Base-by-base conservation (phyloP, 176 grass and related monocot genomes). In the Zoysia japonica region DNA sequence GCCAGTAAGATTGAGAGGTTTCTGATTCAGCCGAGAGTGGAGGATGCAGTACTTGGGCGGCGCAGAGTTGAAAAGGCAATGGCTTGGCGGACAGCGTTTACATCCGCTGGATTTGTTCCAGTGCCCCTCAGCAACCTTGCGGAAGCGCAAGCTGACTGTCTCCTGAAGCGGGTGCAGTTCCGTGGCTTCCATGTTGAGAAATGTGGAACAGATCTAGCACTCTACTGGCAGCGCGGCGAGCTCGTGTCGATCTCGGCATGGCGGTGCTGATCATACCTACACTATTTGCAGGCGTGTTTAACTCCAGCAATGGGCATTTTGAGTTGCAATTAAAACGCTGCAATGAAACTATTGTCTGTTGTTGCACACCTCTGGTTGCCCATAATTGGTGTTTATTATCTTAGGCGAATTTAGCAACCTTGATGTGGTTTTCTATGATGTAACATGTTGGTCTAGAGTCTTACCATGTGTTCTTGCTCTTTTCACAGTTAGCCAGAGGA, bases 181-280 rank as follows among this genome's bases (percentile, higher is more conserved):
- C 85, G 80, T 28, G 90, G 84, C 6, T 93, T 93, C 67, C 87
- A 93, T 45, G 87, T 93, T 40, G 87, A 93, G 65, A 93, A 83
- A 72, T 82, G 84, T 57, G 83, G 86, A 54, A 60, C 68, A 57
- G 79, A 84, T 47, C 80, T 93, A 61, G 75, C 80, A 49, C 88
- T 97, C 65, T 90, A 83, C 64, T 97, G 94, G 94, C 94, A 97
- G 65, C 85, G 68, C 1, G 77, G 77, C 5, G 91, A 94, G 82
- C 85, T 97, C 0, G 85, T 92, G 28, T 94, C 91, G 1, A 82
- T 97, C 28, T 94, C 94, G 6, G 87, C 89, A 35, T 97, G 94
- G 94, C 80, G 85, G 87, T 93, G 89, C 72, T 93, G 89, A 90
- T 80, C 64, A 55, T 80, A 69, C 47, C 47, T 48, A 73, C 66